Percentiles rank a stretch among this genome's conserved stretches.
These are phyloP conservation scores for Ophiognomonia clavigignenti-juglandacearum DNA, from an alignment of 2,329 filamentous ascomycete genomes.

Conservation along the genomic window DNA sequence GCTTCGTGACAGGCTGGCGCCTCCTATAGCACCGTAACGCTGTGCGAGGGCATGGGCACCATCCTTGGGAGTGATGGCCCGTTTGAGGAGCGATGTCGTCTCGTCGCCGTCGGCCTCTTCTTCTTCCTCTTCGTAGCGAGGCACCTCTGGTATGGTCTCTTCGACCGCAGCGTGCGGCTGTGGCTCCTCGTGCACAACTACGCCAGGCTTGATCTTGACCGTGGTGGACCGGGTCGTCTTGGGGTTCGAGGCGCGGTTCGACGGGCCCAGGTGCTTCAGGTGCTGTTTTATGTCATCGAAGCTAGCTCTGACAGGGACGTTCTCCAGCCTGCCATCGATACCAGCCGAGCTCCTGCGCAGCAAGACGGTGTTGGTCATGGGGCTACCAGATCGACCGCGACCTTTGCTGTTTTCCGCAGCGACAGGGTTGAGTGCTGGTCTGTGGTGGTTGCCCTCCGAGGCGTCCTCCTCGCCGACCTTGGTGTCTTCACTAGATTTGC, in stretches of 20 bases:
- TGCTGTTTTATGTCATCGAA: constrained; percentile 59
- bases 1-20: constrained; percentile 10
- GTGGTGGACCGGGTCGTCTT: constrained; percentile 57
- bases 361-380: constrained; percentile 51
- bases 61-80: constrained; percentile 56
- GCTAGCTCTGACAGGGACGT: constrained; percentile 54
- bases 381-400: constrained; percentile 37
- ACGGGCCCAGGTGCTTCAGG: constrained; percentile 61
- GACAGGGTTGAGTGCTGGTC: constrained; percentile 27
- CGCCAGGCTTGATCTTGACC: constrained; percentile 60
- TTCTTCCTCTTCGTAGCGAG: constrained; percentile 16
- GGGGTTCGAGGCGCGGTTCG: constrained; percentile 61
- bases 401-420: constrained; percentile 33
- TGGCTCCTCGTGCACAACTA: constrained; percentile 16
- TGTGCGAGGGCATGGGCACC: constrained; percentile 57
- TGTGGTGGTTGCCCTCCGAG: constrained; percentile 21
- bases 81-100: constrained; percentile 38
- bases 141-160: constrained; percentile 15
- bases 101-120: constrained; percentile 27
- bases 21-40: constrained; percentile 45
- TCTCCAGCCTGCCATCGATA: constrained; percentile 45
- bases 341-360: constrained; percentile 53
- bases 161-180: constrained; percentile 21
- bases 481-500: constrained; percentile 19
- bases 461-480: constrained; percentile 25